Base-by-base conservation (phyloP, 352 stramenopile species). In the Phytopythium cucurbitacearum region DNA sequence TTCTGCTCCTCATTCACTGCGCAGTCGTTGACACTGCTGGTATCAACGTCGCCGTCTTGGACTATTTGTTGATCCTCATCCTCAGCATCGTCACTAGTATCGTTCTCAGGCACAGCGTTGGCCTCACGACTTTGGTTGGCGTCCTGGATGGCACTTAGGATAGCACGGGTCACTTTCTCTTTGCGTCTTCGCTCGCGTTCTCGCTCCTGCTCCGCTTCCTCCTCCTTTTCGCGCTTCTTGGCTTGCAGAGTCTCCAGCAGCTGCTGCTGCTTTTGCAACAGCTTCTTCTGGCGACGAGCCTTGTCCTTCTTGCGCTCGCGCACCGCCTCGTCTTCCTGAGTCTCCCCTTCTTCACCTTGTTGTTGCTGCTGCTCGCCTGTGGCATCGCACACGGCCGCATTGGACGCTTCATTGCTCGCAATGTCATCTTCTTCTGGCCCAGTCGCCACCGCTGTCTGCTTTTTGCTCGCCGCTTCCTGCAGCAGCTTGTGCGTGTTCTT, bases 251-350 rank as follows among this genome's bases (percentile, higher is more conserved):
- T 48, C 2, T 81, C 77, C 10, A 90, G 56, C 46, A 78, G 60
- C 5, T 55, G 64, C 45, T 86, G 76, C 16, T 90, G 77, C 37
- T 84, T 82, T 59, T 83, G 72, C 12, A 85, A 51, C 39, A 90
- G 57, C 5, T 62, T 57, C 53, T 82, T 86, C 46, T 85, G 67
- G 6, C 42, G 47, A 34, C 55, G 51, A 43, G 51, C 76, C 6
- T 42, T 63, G 32, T 73, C 80, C 51, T 72, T 64, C 50, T 74
- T 80, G 36, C 63, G 57, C 12, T 69, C 59, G 35, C 57, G 38
- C 16, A 67, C 50, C 10, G 51, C 39, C 5, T 71, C 57, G 16
- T 65, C 52, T 12, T 78, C 60, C 0, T 47, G 51, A 6, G 42
- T 53, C 12, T 33, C 16, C 11, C 40, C 35, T 9, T 51, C 46